Conservation (phyloP, 305 asterid species). For the Fraxinus sp. region DNA sequence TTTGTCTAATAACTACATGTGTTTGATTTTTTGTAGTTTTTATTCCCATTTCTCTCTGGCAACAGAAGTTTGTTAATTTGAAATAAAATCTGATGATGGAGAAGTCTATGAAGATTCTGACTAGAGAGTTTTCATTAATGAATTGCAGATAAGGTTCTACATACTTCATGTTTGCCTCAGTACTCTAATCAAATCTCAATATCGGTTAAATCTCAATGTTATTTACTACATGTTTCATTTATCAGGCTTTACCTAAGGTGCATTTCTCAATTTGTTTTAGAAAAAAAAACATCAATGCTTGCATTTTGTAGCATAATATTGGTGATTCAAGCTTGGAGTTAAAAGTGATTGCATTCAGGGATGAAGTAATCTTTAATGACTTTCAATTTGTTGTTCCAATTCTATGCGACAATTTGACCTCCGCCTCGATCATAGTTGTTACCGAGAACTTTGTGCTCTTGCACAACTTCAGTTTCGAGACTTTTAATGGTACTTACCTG, state of each 20-base stretch:
- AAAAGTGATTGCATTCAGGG: too few relatives aligned
- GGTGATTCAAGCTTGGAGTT: too few relatives aligned
- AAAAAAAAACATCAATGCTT: neutral
- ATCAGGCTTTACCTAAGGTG: neutral
- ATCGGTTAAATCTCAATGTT: neutral
- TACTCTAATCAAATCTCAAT: too few relatives aligned
- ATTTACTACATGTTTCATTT: neutral
- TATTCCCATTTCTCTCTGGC: too few relatives aligned
- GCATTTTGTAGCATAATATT: neutral
- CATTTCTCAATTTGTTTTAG: neutral
- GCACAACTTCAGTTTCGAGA: slow-evolving; percentile 72
- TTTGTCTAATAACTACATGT: too few relatives aligned
- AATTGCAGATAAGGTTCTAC: too few relatives aligned
- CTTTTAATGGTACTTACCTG: slow-evolving; percentile 58
- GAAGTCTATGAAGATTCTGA: too few relatives aligned
- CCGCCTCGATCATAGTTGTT: slow-evolving; percentile 74
- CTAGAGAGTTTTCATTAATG: too few relatives aligned
- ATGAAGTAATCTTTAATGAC: neutral
- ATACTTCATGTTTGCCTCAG: too few relatives aligned
- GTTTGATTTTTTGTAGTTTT: too few relatives aligned
- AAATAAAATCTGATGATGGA: too few relatives aligned
- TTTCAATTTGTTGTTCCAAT: neutral
- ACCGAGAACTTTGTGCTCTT: slow-evolving; percentile 77
- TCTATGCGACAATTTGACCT: slow-evolving; percentile 41
- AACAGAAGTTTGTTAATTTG: too few relatives aligned